phyloP scores from a whole-genome alignment of 495 filamentous ascomycete genomes.

The Aspergillus baeticus region DNA sequence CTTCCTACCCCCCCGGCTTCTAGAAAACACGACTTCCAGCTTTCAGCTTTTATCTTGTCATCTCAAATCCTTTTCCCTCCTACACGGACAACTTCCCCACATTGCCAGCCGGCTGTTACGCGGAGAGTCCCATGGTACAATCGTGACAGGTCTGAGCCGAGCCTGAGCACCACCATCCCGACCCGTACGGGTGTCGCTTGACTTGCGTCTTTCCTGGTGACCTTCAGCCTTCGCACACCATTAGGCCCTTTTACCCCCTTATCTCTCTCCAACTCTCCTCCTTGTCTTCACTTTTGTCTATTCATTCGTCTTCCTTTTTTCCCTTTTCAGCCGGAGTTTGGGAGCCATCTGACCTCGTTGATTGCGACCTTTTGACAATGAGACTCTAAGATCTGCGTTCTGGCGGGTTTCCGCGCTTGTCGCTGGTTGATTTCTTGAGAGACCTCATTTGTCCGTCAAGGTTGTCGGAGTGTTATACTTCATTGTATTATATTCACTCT shows the following conservation, averaged over 20 bases:
- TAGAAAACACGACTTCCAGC: not conserved
- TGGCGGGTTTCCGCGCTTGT: constrained; percentile 17
- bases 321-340: constrained; percentile 9
- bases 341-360: constrained; percentile 5
- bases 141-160: constrained; percentile 18
- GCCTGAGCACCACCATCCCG: constrained; percentile 3
- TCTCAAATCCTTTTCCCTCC: not conserved
- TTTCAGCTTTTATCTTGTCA: constrained; percentile 6
- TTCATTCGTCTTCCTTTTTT: constrained; percentile 4
- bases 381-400: constrained; percentile 14
- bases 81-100: not conserved
- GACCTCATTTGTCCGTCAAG: not conserved
- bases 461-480: not conserved
- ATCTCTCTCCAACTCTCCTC: constrained; percentile 3
- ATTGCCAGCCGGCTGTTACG: constrained; percentile 7
- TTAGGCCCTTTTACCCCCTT: constrained; percentile 1
- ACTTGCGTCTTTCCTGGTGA: constrained; percentile 16
- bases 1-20: not conserved
- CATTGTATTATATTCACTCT: not conserved
- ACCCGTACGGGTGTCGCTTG: constrained; percentile 9
- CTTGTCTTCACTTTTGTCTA: not conserved
- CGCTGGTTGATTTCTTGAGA: constrained; percentile 6
- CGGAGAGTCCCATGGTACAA: constrained; percentile 27
- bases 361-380: constrained; percentile 19
- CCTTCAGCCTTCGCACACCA: constrained; percentile 9